phyloP scores from a whole-genome alignment of 2,329 filamentous ascomycete species.

The Calycina marina region DNA sequence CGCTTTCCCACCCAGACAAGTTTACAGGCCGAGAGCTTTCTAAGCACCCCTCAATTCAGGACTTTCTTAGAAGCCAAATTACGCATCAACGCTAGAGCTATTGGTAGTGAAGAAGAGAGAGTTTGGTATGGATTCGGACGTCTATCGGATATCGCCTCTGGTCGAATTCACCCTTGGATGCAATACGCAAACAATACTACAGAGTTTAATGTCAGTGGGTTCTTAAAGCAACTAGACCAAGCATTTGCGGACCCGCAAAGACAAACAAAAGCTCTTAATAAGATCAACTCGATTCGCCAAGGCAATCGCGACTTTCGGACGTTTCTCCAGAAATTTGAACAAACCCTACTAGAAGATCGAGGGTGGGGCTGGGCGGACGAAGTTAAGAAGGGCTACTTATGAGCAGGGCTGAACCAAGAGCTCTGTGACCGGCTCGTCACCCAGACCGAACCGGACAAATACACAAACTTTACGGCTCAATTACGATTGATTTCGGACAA shows the following conservation, averaged over 20 bases:
- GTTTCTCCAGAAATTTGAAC: not conserved
- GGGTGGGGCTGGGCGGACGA: not conserved
- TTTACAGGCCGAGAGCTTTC: not conserved
- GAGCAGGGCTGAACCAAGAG: not conserved
- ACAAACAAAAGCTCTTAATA: not conserved
- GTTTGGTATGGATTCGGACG: not conserved
- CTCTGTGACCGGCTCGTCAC: not conserved
- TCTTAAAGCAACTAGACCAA: not conserved
- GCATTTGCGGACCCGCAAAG: not conserved
- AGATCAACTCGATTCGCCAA: not conserved
- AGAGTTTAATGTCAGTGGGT: not conserved
- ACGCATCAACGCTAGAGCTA: not conserved
- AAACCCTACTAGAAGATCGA: not conserved
- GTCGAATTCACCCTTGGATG: not conserved
- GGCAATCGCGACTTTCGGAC: not conserved
- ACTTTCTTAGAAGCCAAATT: not conserved
- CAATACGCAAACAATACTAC: not conserved
- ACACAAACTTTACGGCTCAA: not conserved
- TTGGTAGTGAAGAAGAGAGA: not conserved
- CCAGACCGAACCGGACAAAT: not conserved
- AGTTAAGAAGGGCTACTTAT: not conserved
- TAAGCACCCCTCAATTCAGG: not conserved
- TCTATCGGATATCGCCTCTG: not conserved
- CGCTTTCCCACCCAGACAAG: not conserved
- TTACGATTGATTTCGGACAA: not conserved